These are phyloP conservation scores for Sclerospora graminicola DNA, from an alignment of 352 stramenopile species.

Conservation along the genomic window DNA sequence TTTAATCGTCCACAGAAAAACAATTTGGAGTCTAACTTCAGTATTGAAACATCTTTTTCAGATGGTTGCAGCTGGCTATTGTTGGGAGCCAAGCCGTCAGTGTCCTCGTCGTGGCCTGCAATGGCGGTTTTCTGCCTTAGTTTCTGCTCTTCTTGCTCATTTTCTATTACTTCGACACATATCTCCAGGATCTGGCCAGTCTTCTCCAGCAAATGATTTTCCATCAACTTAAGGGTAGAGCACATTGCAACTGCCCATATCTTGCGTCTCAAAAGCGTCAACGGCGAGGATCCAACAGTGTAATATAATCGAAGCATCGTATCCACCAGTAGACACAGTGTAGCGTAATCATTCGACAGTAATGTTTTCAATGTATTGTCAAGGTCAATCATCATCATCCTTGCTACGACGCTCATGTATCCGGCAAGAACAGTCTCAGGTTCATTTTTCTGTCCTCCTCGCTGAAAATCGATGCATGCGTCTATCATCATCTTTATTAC, in stretches of 20 bases:
- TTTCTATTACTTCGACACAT: constrained; percentile 54
- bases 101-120: constrained; percentile 8
- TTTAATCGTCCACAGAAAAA: constrained; percentile 32
- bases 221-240: constrained; percentile 27
- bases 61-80: constrained; percentile 13
- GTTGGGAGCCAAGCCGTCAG: constrained; percentile 13
- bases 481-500: constrained; percentile 36
- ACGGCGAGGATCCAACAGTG: constrained; percentile 42
- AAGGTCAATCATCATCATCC: constrained; percentile 36
- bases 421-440: constrained; percentile 48
- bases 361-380: constrained; percentile 37
- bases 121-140: constrained; percentile 5
- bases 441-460: constrained; percentile 27
- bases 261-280: constrained; percentile 49
- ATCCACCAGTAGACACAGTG: constrained; percentile 37
- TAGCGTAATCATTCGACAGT: constrained; percentile 24
- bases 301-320: constrained; percentile 69
- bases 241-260: constrained; percentile 57
- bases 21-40: constrained; percentile 31
- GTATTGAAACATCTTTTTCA: constrained; percentile 29
- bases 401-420: constrained; percentile 50
- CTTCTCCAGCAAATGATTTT: constrained; percentile 35
- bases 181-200: constrained; percentile 62
- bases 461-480: constrained; percentile 34
- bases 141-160: constrained; percentile 34